Evolutionary conservation across 2,329 filamentous ascomycete genomes (phyloP).

Genomic region (Sporothrix brasiliensis): DNA sequence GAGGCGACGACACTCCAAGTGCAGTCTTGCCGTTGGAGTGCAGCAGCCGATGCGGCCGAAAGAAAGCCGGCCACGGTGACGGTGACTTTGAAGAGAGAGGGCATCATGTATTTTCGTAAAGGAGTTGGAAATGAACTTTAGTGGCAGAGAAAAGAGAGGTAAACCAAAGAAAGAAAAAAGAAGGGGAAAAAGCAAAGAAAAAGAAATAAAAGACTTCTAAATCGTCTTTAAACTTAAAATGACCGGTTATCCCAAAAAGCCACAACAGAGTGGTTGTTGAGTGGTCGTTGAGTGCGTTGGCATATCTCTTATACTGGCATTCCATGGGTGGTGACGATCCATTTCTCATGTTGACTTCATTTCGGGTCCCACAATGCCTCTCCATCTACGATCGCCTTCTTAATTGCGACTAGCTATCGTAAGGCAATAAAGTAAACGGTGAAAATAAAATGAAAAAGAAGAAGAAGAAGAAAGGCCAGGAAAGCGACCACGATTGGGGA

Average conservation of each 20-base stretch:
- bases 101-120: not conserved
- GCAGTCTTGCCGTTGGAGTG: not conserved
- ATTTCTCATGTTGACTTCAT: not conserved
- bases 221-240: not conserved
- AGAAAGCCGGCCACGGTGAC: not conserved
- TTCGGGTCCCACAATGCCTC: not conserved
- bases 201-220: not conserved
- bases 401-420: not conserved
- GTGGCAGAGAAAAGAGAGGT: not conserved
- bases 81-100: not conserved
- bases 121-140: not conserved
- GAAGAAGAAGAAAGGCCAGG: not conserved
- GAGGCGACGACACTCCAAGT: slow-evolving; percentile 16
- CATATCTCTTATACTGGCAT: slow-evolving; percentile 9
- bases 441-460: not conserved
- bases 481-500: not conserved
- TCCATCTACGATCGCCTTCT: not conserved
- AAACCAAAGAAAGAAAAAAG: not conserved
- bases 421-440: not conserved
- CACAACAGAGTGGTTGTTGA: not conserved
- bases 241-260: not conserved
- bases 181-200: not conserved
- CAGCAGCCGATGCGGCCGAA: not conserved
- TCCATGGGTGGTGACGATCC: slow-evolving; percentile 18
- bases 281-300: not conserved